phyloP scores from a whole-genome alignment of 129 eudicot genomes.

The Logfia minima region DNA sequence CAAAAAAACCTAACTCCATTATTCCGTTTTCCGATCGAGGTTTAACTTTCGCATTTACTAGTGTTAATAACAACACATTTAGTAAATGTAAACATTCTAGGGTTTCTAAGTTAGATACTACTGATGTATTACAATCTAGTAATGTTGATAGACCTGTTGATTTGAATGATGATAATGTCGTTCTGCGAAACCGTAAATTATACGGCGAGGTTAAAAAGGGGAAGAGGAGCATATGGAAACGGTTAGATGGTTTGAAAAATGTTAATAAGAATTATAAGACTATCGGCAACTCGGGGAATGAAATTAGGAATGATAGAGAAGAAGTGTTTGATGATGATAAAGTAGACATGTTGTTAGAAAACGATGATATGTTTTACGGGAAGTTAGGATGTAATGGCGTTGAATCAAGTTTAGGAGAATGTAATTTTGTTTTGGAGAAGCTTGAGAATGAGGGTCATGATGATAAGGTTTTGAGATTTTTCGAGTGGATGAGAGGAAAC shows the following conservation, averaged over 20 bases:
- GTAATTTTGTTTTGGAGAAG: slow-evolving; percentile 58
- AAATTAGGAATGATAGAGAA: slow-evolving; percentile 12
- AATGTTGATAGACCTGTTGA: slow-evolving; percentile 26
- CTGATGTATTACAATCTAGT: slow-evolving; percentile 41
- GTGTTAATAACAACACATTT: slow-evolving; percentile 36
- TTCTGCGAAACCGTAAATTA: slow-evolving; percentile 30
- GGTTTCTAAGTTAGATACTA: slow-evolving; percentile 61
- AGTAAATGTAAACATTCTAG: slow-evolving; percentile 41
- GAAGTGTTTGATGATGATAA: slow-evolving; percentile 9
- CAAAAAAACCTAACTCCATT: slow-evolving; percentile 44
- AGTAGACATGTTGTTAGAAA: slow-evolving; percentile 16
- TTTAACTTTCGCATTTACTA: slow-evolving; percentile 26
- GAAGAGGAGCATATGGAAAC: slow-evolving; percentile 58
- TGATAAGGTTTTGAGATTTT: slow-evolving; percentile 52
- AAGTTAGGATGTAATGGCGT: slow-evolving; percentile 28
- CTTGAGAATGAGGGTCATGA: slow-evolving; percentile 54
- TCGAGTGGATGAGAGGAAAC: slow-evolving; percentile 71
- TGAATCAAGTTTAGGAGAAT: slow-evolving; percentile 44
- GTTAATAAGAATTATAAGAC: slow-evolving; percentile 24
- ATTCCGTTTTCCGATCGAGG: slow-evolving; percentile 25
- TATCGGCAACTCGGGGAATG: slow-evolving; percentile 1
- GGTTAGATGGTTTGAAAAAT: slow-evolving; percentile 42
- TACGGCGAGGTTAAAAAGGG: slow-evolving; percentile 29
- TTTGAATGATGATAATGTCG: slow-evolving; percentile 34
- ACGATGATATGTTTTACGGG: slow-evolving; percentile 26